Evolutionary conservation across 352 stramenopile genomes (phyloP).

Genomic region (Globisporangium lucens): DNA sequence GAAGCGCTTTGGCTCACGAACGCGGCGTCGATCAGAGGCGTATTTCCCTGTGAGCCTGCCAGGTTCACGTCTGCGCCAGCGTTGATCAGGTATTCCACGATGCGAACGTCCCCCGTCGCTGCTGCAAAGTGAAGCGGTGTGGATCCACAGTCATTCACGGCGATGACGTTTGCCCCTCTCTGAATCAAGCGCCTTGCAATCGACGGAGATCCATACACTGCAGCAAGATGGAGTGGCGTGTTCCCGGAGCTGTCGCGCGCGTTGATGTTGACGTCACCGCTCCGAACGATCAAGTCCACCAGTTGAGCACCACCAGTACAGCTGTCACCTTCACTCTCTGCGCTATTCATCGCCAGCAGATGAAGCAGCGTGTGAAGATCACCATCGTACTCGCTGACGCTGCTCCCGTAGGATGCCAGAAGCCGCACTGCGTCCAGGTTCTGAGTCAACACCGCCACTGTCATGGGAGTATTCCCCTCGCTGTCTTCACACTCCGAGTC

Average conservation of each 20-base stretch:
- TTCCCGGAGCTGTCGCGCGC: constrained; percentile 29
- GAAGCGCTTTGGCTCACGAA: too few relatives aligned
- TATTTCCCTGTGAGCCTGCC: constrained; percentile 28
- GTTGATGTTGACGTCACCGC: constrained; percentile 19
- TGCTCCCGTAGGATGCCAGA: constrained; percentile 27
- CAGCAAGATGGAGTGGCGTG: constrained; percentile 36
- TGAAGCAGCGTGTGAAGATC: constrained; percentile 15
- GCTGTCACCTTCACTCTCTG: not conserved
- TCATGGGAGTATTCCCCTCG: constrained; percentile 16
- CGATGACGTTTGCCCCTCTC: constrained; percentile 26
- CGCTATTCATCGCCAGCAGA: constrained; percentile 8
- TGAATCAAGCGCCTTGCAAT: constrained; percentile 20
- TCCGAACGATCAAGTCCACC: constrained; percentile 6
- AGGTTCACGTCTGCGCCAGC: constrained; percentile 29
- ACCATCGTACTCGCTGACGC: constrained; percentile 24
- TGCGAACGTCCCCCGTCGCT: constrained; percentile 25
- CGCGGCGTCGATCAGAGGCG: constrained; percentile 5
- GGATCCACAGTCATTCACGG: constrained; percentile 21
- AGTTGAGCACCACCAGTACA: not conserved
- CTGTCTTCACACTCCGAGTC: constrained; percentile 13
- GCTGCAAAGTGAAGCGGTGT: constrained; percentile 36
- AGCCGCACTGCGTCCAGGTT: constrained; percentile 13
- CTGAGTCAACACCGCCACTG: constrained; percentile 9
- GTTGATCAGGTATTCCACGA: constrained; percentile 27
- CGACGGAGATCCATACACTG: constrained; percentile 26